Conservation (phyloP, 225 moss, liverwort and hornwort genomes). For the Physcomitrium patens region DNA sequence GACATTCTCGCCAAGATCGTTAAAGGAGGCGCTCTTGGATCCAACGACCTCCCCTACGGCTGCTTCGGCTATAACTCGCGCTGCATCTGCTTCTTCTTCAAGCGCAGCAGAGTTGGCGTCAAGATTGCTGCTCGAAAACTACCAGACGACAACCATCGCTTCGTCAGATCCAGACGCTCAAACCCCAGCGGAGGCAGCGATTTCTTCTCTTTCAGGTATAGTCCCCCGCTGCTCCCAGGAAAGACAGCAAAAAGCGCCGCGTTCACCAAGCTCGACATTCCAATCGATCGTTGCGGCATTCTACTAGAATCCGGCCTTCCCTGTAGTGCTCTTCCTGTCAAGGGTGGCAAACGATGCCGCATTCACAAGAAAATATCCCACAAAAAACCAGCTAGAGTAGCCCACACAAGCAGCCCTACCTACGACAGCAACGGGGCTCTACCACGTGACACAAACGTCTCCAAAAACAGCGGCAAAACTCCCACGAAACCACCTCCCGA, state of each 20-base stretch:
- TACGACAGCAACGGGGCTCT: not conserved
- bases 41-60: slow-evolving; percentile 23
- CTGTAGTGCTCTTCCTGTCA: slow-evolving; percentile 31
- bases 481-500: not conserved
- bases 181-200: not conserved
- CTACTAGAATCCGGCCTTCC: slow-evolving; percentile 28
- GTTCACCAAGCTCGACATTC: slow-evolving; percentile 47
- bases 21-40: slow-evolving; percentile 35
- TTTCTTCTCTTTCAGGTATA: slow-evolving; percentile 22
- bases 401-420: slow-evolving; percentile 23
- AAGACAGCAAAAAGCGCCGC: slow-evolving; percentile 27
- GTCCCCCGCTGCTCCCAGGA: slow-evolving; percentile 2
- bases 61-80: slow-evolving; percentile 41
- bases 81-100: slow-evolving; percentile 36
- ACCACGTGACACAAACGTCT: not conserved
- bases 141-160: not conserved
- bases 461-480: not conserved
- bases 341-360: slow-evolving; percentile 35
- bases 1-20: slow-evolving; percentile 73
- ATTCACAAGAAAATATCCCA: slow-evolving; percentile 32
- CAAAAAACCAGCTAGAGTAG: slow-evolving; percentile 31
- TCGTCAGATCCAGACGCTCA: not conserved
- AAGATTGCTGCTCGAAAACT: slow-evolving; percentile 52
- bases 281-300: slow-evolving; percentile 35
- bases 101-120: slow-evolving; percentile 47